phyloP scores from a whole-genome alignment of 345 rosid genomes.

The Rhodomyrtus tomentosa region DNA sequence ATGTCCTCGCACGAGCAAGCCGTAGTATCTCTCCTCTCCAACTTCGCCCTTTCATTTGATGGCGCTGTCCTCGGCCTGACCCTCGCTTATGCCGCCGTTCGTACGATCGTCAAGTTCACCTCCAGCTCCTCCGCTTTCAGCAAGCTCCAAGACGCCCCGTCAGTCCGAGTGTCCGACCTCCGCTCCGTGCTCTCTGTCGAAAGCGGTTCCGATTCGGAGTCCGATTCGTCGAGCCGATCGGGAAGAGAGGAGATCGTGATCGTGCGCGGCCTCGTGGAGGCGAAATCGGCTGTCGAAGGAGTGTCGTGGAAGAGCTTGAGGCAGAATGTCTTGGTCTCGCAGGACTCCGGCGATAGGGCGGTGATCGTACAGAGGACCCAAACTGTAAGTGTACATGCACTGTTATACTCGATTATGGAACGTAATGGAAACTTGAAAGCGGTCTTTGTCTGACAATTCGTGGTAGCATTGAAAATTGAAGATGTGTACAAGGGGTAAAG shows the following conservation, averaged over 20 bases:
- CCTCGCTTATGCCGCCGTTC: slow-evolving; percentile 56
- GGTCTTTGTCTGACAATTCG: not conserved
- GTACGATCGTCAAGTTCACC: slow-evolving; percentile 32
- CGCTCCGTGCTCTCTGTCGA: slow-evolving; percentile 32
- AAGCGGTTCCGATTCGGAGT: not conserved
- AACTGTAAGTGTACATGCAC: slow-evolving; percentile 23
- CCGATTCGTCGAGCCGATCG: slow-evolving; percentile 5
- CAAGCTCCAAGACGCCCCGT: slow-evolving; percentile 40
- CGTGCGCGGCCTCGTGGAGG: slow-evolving; percentile 54
- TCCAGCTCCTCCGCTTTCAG: slow-evolving; percentile 44
- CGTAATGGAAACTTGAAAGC: not conserved
- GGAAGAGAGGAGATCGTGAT: slow-evolving; percentile 31
- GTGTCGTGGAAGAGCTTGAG: slow-evolving; percentile 23
- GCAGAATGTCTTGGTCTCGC: slow-evolving; percentile 35
- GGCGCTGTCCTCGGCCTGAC: slow-evolving; percentile 77
- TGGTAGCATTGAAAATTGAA: not conserved
- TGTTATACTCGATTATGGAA: not conserved
- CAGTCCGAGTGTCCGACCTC: slow-evolving; percentile 48
- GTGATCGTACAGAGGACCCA: slow-evolving; percentile 72
- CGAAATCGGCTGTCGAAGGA: slow-evolving; percentile 34
- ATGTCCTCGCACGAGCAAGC: slow-evolving; percentile 82
- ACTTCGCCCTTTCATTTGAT: slow-evolving; percentile 70
- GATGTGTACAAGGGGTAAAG: not conserved
- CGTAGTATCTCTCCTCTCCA: slow-evolving; percentile 32
- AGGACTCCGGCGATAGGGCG: slow-evolving; percentile 73